These are phyloP conservation scores for Phtheirospermum japonicum DNA, from an alignment of 257 asterid genomes.

Conservation along the genomic window DNA sequence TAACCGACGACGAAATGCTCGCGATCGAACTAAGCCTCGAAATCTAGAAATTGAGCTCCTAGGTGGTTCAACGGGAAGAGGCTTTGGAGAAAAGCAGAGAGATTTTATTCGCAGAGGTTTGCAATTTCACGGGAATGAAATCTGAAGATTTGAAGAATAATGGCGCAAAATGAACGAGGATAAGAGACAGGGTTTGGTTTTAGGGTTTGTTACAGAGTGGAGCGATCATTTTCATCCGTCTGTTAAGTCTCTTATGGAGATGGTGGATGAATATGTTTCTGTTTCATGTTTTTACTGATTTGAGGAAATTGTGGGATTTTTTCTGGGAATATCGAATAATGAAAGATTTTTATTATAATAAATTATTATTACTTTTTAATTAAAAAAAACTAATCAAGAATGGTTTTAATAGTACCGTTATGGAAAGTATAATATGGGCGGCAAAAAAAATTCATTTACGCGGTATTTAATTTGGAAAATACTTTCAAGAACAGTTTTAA, in stretches of 20 bases:
- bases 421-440: no score
- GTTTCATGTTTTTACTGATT: constrained; percentile 38
- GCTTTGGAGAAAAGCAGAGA: constrained; percentile 67
- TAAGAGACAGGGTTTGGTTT: constrained; percentile 46
- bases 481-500: no score
- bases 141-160: constrained; percentile 53
- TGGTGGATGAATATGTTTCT: constrained; percentile 58
- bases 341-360: background rate
- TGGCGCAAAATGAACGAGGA: constrained; percentile 63
- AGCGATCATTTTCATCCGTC: constrained; percentile 73
- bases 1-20: no score
- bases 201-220: constrained; percentile 68
- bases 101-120: constrained; percentile 59
- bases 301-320: constrained; percentile 51
- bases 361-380: no score
- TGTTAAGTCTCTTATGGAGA: constrained; percentile 54
- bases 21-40: no score
- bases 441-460: no score
- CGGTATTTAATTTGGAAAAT: no score
- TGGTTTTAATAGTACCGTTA: no score
- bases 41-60: no score
- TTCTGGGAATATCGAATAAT: constrained; percentile 26
- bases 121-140: constrained; percentile 46
- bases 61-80: no score
- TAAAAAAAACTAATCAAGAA: no score